phyloP scores from a whole-genome alignment of 1,139 yeast genomes.

The Debaryomyces nepalensis region DNA sequence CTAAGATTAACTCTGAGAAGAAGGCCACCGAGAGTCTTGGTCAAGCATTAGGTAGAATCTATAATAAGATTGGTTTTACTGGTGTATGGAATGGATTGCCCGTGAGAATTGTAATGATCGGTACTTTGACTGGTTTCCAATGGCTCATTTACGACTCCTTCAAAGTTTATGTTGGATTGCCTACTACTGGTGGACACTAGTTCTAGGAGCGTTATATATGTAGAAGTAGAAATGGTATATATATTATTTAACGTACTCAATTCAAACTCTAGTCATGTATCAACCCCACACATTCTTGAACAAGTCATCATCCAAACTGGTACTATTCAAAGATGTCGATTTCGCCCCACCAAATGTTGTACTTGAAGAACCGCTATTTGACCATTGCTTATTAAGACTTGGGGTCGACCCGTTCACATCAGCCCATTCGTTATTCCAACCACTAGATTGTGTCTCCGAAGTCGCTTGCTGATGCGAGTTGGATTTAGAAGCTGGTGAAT shows the following conservation, averaged over 20 bases:
- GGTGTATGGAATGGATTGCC: slow-evolving; percentile 96
- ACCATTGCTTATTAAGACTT: slow-evolving; percentile 18
- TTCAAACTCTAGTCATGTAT: slow-evolving; percentile 2
- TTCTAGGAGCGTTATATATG: slow-evolving; percentile 8
- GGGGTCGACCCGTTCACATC: slow-evolving; percentile 22
- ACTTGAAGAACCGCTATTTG: slow-evolving; percentile 11
- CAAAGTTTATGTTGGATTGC: slow-evolving; percentile 87
- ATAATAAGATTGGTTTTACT: slow-evolving; percentile 76
- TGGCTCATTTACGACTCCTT: slow-evolving; percentile 95
- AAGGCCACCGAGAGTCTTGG: slow-evolving; percentile 68
- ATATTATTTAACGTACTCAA: slow-evolving; percentile 5
- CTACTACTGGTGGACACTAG: slow-evolving; percentile 81
- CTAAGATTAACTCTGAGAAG: slow-evolving; percentile 82
- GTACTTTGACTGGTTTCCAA: slow-evolving; percentile 95
- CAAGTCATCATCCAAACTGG: slow-evolving; percentile 46
- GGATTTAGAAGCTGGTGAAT: slow-evolving; percentile 13
- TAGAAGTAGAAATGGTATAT: slow-evolving; percentile 5
- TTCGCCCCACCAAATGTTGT: slow-evolving; percentile 22
- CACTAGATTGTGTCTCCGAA: slow-evolving; percentile 15
- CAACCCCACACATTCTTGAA: slow-evolving; percentile 64
- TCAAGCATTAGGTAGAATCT: slow-evolving; percentile 72
- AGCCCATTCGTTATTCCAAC: slow-evolving; percentile 47
- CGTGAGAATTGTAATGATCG: slow-evolving; percentile 93
- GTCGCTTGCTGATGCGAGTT: slow-evolving; percentile 12
- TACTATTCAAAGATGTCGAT: slow-evolving; percentile 20